Evolutionary conservation across 768 basidiomycete genomes (phyloP), one percentile per base, ranked within the genome.

Genomic region (Kwoniella shandongensis): DNA sequence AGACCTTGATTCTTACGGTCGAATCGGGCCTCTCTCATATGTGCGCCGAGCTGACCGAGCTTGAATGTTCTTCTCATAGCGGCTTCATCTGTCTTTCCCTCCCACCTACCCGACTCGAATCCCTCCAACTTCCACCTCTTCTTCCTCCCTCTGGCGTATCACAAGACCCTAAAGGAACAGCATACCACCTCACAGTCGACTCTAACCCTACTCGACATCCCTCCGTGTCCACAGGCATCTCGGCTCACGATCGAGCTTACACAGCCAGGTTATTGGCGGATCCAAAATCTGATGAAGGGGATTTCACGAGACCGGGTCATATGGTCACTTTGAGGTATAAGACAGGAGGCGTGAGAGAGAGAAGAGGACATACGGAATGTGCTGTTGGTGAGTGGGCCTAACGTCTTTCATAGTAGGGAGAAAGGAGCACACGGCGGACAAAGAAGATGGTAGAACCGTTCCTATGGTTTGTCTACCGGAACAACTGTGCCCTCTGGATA

Each of bases 141-240:
- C 55, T 72, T 12, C 70, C 70, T 10, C 51, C 63, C 7, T 63
- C 63, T 3, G 70, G 70, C n/a, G 54, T 36, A 18, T 63, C 63
- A 76, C 84, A 91, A 70, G 96, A 99, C 65, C 84, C 85, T 36
- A 89, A 93, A 75, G 83, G 84, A 42, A 99, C 96, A 0, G 96
- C 96, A 0, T 99, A 98, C 79, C 91, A 93, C 7, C 80, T 96
- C 58, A 98, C 96, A 0, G 88, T 94, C 44, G 96, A 99, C 78
- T 92, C 92, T 76, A 87, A 83, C 26, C 30, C 55, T n/a, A 18
- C 35, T 35, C 45, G 35, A 18, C 65, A 58, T 50, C 36, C 70
- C 90, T 91, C 88, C 2, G 94, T 90, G 3, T 86, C 90, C 2
- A 99, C 96, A 17, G 96, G 96, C 23, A 99, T 99, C 66, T 96